Evolutionary conservation across 306 rosid species (phyloP).

Genomic region (Medicago ruthenica): DNA sequence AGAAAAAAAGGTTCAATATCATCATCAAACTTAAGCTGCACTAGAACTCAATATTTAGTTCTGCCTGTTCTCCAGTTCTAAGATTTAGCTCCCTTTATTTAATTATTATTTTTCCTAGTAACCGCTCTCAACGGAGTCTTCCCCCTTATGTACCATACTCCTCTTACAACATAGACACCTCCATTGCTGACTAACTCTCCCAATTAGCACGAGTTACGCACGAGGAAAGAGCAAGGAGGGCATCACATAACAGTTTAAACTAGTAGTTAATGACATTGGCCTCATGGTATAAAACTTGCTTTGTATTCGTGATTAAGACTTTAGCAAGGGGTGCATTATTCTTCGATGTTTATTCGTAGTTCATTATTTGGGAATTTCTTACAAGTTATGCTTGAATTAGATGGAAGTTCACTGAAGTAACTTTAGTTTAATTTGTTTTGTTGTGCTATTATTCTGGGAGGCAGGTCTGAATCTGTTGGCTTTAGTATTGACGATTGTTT

Average conservation of each 20-base stretch:
- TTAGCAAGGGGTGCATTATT: conserved; percentile 1
- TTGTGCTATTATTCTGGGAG: conserved; percentile 2
- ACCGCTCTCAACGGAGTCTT: too few relatives aligned
- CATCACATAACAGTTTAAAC: conserved; percentile 26
- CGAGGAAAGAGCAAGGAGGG: too few relatives aligned
- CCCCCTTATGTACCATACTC: not conserved
- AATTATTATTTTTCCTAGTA: not conserved
- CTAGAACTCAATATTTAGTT: not conserved
- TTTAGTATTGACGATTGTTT: too few relatives aligned
- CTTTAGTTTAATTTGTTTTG: not conserved
- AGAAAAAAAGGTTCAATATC: too few relatives aligned
- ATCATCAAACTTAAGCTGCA: not conserved
- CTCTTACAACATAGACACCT: not conserved
- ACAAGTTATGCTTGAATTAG: conserved; percentile 26
- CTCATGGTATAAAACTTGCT: too few relatives aligned
- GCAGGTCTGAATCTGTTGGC: conserved; percentile 30
- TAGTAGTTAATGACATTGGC: not conserved
- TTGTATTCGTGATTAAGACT: conserved; percentile 18
- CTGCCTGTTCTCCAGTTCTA: not conserved
- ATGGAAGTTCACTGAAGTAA: not conserved
- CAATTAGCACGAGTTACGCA: too few relatives aligned
- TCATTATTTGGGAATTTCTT: not conserved
- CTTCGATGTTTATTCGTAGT: conserved; percentile 14
- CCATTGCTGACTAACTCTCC: not conserved
- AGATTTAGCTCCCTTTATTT: not conserved